A percentile compares a stretch with the other conserved stretches of the same genome.
Evolutionary conservation across 805 yeast genomes (phyloP).

Genomic region (Wickerhamomyces pijperi): DNA sequence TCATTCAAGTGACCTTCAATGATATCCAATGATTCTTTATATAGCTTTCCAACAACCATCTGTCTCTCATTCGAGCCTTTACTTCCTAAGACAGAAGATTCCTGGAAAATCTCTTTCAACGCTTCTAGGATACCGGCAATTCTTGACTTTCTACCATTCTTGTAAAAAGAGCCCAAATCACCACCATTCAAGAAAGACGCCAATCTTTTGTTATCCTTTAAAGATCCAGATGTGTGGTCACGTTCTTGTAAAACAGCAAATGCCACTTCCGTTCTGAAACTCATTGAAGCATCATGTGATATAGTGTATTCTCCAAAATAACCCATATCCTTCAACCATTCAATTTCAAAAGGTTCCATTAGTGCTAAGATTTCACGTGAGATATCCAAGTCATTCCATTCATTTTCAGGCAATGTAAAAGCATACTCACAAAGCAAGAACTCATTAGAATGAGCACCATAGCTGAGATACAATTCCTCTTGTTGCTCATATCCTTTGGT

Average conservation of each 20-base stretch:
- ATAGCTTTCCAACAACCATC: neutral
- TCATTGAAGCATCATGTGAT: conserved; percentile 31
- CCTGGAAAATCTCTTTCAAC: neutral
- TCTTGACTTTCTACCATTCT: neutral
- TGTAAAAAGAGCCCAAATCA: neutral
- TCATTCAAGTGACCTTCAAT: neutral
- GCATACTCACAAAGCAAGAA: conserved; percentile 83
- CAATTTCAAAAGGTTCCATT: conserved; percentile 27
- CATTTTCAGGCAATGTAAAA: conserved; percentile 46
- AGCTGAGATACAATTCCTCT: conserved; percentile 61
- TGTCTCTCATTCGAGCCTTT: neutral
- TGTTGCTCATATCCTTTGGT: conserved; percentile 19
- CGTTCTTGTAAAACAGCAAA: conserved; percentile 42
- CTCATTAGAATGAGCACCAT: conserved; percentile 85
- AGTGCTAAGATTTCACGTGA: conserved; percentile 28
- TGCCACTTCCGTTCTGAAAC: conserved; percentile 71
- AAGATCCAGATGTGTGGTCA: neutral
- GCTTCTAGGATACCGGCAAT: neutral
- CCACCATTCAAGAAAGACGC: neutral
- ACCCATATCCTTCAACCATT: conserved; percentile 36
- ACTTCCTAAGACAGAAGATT: neutral
- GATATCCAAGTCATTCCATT: conserved; percentile 65
- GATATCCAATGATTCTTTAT: neutral
- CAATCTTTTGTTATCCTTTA: neutral
- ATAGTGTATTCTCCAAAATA: conserved; percentile 73